These are phyloP conservation scores for Colletotrichum shisoi DNA, from an alignment of 2,329 filamentous ascomycete genomes.

Conservation along the genomic window DNA sequence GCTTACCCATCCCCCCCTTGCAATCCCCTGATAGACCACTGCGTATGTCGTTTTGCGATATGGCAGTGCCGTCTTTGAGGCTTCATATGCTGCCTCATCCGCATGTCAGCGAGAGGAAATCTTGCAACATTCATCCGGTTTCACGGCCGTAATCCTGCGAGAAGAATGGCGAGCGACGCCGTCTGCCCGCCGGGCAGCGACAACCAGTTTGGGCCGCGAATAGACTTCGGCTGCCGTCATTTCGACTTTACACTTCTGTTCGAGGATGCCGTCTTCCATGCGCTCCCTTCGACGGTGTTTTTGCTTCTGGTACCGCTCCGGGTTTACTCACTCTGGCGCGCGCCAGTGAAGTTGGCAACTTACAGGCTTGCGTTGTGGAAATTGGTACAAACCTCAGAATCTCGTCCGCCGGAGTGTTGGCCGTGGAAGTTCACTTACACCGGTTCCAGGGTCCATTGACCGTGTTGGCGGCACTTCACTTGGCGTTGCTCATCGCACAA, in stretches of 20 bases:
- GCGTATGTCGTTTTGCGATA: background rate
- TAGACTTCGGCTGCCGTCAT: constrained; percentile 16
- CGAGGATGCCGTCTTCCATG: constrained; percentile 7
- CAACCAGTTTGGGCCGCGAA: constrained; percentile 8
- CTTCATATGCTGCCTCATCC: background rate
- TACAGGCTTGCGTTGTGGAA: constrained; percentile 11
- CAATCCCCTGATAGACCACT: background rate
- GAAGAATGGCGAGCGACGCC: background rate
- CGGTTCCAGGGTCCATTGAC: background rate
- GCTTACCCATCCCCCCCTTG: background rate
- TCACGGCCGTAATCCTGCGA: no score
- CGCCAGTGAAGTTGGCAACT: constrained; percentile 14
- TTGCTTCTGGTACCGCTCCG: constrained; percentile 12
- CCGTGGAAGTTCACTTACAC: background rate
- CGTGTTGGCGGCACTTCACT: background rate
- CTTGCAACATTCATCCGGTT: background rate
- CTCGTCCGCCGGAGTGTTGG: background rate
- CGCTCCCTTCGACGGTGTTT: constrained; percentile 1
- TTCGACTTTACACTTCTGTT: constrained; percentile 27
- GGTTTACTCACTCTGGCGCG: background rate
- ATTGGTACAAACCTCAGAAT: background rate
- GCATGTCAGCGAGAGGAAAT: no score
- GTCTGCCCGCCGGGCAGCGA: constrained; percentile 11
- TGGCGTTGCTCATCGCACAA: background rate
- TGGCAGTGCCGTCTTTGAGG: background rate